Conservation (phyloP, 1,139 yeast genomes). For the Candida sp. region DNA sequence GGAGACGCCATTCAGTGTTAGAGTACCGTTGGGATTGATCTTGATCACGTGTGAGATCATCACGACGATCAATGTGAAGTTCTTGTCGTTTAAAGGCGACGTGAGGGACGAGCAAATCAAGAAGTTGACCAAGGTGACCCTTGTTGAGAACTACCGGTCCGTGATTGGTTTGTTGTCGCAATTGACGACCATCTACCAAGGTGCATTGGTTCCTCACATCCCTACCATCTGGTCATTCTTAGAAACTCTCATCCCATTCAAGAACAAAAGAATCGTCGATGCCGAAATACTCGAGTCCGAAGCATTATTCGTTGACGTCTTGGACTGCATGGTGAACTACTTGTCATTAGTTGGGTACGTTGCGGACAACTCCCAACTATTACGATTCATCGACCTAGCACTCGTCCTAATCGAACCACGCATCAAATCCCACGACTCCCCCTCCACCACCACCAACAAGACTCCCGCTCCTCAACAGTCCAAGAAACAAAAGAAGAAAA, state of each 20-base stretch:
- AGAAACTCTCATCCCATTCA: slow-evolving; percentile 58
- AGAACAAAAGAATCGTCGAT: slow-evolving; percentile 38
- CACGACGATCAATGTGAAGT: slow-evolving; percentile 56
- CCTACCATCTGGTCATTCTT: slow-evolving; percentile 50
- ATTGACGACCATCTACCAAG: slow-evolving; percentile 48
- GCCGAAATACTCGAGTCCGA: slow-evolving; percentile 36
- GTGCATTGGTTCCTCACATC: slow-evolving; percentile 53
- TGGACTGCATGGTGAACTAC: slow-evolving; percentile 30
- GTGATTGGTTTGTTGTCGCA: slow-evolving; percentile 46
- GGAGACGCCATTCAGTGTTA: slow-evolving; percentile 51
- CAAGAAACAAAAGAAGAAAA: slow-evolving; percentile 43
- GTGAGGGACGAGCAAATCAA: slow-evolving; percentile 54
- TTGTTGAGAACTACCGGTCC: slow-evolving; percentile 45
- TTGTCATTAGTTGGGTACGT: slow-evolving; percentile 34
- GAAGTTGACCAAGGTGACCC: slow-evolving; percentile 41
- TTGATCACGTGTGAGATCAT: slow-evolving; percentile 53
- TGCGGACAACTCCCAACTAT: slow-evolving; percentile 42
- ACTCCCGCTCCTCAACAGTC: slow-evolving; percentile 8
- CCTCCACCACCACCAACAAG: background rate
- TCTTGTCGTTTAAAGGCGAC: slow-evolving; percentile 60
- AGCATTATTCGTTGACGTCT: slow-evolving; percentile 28
- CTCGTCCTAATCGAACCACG: slow-evolving; percentile 49
- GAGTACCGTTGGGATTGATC: slow-evolving; percentile 61
- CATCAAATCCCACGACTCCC: slow-evolving; percentile 5
- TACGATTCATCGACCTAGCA: slow-evolving; percentile 51